These are phyloP conservation scores for Fusarium chuoi DNA, from an alignment of 2,329 filamentous ascomycete species.

Conservation along the genomic window DNA sequence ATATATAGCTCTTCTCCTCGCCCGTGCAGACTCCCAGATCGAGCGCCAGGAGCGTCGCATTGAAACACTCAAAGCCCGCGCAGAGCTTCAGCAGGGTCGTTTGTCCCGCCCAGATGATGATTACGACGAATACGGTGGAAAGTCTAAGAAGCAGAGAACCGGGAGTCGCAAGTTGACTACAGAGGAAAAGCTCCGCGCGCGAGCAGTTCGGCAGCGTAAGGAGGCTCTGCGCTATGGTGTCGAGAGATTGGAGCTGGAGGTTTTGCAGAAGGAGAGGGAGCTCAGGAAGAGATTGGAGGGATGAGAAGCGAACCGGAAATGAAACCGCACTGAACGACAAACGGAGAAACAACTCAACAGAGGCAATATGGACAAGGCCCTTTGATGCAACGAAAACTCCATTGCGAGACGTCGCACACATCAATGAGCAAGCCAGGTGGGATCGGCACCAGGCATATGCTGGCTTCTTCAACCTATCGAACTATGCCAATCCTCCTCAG, in stretches of 20 bases:
- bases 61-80: constrained; percentile 83
- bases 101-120: constrained; percentile 50
- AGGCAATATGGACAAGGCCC: background rate
- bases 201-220: constrained; percentile 80
- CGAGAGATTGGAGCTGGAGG: constrained; percentile 85
- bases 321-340: background rate
- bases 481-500: constrained; percentile 22
- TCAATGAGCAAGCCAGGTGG: constrained; percentile 18
- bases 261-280: constrained; percentile 77
- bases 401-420: constrained; percentile 4
- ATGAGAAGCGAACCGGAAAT: constrained; percentile 26
- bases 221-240: constrained; percentile 89
- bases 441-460: constrained; percentile 29
- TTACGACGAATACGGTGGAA: constrained; percentile 13
- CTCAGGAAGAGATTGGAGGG: constrained; percentile 61
- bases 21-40: constrained; percentile 83
- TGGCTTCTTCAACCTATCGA: constrained; percentile 9
- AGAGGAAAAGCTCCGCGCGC: constrained; percentile 61
- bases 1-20: constrained; percentile 80
- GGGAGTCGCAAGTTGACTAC: constrained; percentile 59
- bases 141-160: constrained; percentile 37
- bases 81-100: constrained; percentile 83
- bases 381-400: background rate
- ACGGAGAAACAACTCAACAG: background rate
- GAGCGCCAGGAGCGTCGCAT: constrained; percentile 86